A percentile compares a stretch with the other conserved stretches of the same genome.
Evolutionary conservation across 129 eudicot genomes (phyloP).

Genomic region (Artemisia tridentata): DNA sequence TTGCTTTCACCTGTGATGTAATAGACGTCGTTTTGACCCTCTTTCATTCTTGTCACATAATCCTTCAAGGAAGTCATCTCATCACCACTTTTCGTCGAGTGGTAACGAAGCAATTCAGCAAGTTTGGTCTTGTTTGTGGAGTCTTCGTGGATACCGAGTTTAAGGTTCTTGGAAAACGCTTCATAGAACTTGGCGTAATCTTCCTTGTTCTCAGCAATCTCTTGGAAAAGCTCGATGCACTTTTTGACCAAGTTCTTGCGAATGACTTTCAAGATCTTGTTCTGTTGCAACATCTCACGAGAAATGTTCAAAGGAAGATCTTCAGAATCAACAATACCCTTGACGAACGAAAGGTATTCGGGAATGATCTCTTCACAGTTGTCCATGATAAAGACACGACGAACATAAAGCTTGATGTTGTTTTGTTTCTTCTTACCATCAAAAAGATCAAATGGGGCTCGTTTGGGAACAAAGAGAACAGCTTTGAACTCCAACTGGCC

Average conservation of each 20-base stretch:
- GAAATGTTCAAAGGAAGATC: constrained; percentile 22
- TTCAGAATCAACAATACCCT: too few species aligned
- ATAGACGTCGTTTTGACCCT: constrained; percentile 46
- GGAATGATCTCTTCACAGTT: constrained; percentile 73
- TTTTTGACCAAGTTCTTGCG: constrained; percentile 29
- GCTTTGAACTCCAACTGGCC: too few species aligned
- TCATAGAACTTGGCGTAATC: constrained; percentile 56
- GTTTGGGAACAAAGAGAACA: too few species aligned
- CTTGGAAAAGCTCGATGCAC: constrained; percentile 30
- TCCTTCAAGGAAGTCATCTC: constrained; percentile 38
- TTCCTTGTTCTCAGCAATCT: constrained; percentile 28
- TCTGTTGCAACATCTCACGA: constrained; percentile 20
- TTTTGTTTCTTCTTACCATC: constrained; percentile 18
- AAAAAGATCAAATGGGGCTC: too few species aligned
- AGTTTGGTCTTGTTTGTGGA: constrained; percentile 23
- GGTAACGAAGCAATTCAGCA: too few species aligned
- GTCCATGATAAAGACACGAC: too few species aligned
- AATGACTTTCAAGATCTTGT: constrained; percentile 23
- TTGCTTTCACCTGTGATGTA: constrained; percentile 60
- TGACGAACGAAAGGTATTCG: constrained; percentile 49
- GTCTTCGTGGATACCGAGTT: constrained; percentile 73
- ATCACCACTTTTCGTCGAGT: too few species aligned
- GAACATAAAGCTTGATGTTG: too few species aligned
- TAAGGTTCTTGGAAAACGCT: constrained; percentile 35
- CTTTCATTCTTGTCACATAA: constrained; percentile 56